A percentile compares a stretch with the other conserved stretches of the same genome.
phyloP scores from a whole-genome alignment of 257 asterid genomes.

The Coffea eugenioides region DNA sequence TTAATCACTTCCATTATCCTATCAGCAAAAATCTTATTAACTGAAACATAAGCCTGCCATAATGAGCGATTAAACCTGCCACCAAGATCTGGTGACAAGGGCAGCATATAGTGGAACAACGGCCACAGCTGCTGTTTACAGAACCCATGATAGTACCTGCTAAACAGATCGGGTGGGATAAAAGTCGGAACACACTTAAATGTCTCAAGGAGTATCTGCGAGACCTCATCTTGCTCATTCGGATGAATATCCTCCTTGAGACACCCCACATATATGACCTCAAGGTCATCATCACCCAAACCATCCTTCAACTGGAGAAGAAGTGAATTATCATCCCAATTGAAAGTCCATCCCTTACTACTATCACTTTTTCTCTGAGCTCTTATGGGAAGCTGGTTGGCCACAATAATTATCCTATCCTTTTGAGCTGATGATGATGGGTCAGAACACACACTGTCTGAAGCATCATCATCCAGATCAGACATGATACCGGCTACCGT shows the following conservation, averaged over 20 bases:
- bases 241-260: conserved; percentile 83
- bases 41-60: conserved; percentile 93
- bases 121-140: conserved; percentile 93
- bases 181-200: conserved; percentile 84
- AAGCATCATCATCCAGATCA: conserved; percentile 63
- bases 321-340: conserved; percentile 81
- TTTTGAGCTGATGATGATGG: conserved; percentile 61
- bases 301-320: conserved; percentile 77
- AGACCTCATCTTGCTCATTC: conserved; percentile 80
- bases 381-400: conserved; percentile 80
- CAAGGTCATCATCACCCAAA: conserved; percentile 64
- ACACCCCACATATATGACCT: conserved; percentile 81
- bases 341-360: conserved; percentile 63
- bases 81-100: conserved; percentile 80
- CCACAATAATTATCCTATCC: conserved; percentile 82
- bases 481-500: conserved; percentile 85
- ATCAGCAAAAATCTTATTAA: conserved; percentile 84
- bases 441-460: conserved; percentile 60
- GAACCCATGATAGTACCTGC: conserved; percentile 71
- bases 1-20: conserved; percentile 89
- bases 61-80: conserved; percentile 69
- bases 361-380: conserved; percentile 54
- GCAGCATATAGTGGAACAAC: conserved; percentile 82
- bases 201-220: conserved; percentile 73
- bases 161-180: conserved; percentile 67